Conservation (phyloP, 352 stramenopile genomes). For the Elongisporangium prolatum region DNA sequence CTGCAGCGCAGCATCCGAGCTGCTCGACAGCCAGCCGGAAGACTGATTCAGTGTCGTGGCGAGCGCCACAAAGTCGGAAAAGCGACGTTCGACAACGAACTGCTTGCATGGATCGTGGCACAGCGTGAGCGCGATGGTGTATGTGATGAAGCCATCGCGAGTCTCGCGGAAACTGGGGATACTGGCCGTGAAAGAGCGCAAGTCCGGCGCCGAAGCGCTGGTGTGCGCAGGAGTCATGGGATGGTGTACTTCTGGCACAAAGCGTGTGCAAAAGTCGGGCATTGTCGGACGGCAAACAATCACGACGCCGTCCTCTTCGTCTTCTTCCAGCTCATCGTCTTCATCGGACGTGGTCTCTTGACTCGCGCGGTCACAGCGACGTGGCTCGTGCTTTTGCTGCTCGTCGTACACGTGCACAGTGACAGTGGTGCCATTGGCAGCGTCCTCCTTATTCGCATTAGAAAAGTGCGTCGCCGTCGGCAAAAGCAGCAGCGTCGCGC, state of each 20-base stretch:
- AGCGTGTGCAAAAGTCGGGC: conserved; percentile 65
- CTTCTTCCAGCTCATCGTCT: conserved; percentile 20
- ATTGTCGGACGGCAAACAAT: conserved; percentile 52
- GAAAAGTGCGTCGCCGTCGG: neutral
- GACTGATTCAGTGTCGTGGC: conserved; percentile 32
- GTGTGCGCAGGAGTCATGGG: conserved; percentile 4
- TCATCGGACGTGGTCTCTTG: conserved; percentile 14
- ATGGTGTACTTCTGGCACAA: conserved; percentile 24
- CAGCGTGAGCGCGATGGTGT: conserved; percentile 44
- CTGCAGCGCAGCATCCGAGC: conserved; percentile 7
- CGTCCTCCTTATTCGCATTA: neutral
- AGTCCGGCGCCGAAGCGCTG: conserved; percentile 8
- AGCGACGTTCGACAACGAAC: conserved; percentile 63
- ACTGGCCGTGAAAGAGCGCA: conserved; percentile 41
- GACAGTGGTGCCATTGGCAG: neutral
- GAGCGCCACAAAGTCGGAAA: conserved; percentile 73
- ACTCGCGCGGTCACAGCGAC: neutral
- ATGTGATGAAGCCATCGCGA: conserved; percentile 56
- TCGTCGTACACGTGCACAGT: neutral
- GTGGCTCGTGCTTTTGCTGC: neutral
- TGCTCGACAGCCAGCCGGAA: conserved; percentile 18
- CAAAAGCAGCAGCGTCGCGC: neutral
- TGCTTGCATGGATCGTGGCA: conserved; percentile 27
- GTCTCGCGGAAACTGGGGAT: conserved; percentile 65
- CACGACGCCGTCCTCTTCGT: conserved; percentile 57